Evolutionary conservation across 495 filamentous ascomycete species (phyloP).

Genomic region (Lasiosphaeria ovina): DNA sequence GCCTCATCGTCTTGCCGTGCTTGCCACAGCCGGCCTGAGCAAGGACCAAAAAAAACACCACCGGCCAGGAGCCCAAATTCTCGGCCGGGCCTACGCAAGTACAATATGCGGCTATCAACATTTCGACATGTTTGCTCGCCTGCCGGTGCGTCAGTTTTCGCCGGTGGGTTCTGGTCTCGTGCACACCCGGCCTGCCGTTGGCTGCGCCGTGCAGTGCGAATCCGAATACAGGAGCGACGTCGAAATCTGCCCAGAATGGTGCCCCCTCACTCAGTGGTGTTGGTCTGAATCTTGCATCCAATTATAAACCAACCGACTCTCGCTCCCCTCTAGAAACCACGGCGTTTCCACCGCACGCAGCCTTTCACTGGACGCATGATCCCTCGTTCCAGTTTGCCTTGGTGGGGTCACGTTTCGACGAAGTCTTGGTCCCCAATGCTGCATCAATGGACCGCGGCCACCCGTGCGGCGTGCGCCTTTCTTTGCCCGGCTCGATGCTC

Average conservation of each 20-base stretch:
- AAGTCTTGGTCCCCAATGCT: not conserved
- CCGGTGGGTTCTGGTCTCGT: not conserved
- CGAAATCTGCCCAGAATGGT: not conserved
- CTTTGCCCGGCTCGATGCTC: not conserved
- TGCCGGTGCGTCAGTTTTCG: not conserved
- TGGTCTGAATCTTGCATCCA: not conserved
- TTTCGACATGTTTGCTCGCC: not conserved
- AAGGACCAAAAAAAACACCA: not conserved
- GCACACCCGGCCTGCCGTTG: not conserved
- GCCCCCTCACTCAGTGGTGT: not conserved
- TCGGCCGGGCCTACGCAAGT: too few relatives aligned
- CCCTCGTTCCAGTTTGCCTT: conserved; percentile 22
- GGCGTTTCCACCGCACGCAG: conserved; percentile 21
- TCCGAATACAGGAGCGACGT: not conserved
- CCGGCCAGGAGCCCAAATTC: not conserved
- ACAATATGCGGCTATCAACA: not conserved
- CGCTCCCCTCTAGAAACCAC: conserved; percentile 1
- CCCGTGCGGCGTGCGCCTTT: conserved; percentile 4
- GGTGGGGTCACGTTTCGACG: conserved; percentile 19
- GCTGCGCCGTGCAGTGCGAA: not conserved
- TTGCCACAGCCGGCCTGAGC: not conserved
- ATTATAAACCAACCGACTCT: not conserved
- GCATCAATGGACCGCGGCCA: conserved; percentile 16
- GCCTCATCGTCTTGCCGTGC: conserved; percentile 3
- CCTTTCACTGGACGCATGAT: conserved; percentile 26